Conservation (phyloP, 1,139 yeast species). For the Candida gigantensis region DNA sequence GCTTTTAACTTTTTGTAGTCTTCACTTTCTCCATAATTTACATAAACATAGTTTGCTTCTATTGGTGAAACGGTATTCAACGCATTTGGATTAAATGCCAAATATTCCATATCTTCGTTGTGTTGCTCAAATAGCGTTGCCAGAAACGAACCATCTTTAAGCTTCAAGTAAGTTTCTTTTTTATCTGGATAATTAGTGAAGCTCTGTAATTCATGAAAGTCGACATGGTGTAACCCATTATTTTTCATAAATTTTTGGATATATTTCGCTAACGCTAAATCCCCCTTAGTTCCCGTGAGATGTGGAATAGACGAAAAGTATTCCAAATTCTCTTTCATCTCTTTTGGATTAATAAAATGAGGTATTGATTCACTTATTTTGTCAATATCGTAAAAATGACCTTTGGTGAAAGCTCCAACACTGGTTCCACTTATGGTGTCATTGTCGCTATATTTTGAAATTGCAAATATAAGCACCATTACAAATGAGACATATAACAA, state of each 20-base stretch:
- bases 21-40: conserved; percentile 58
- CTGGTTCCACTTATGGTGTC: conserved; percentile 46
- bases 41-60: conserved; percentile 55
- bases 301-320: conserved; percentile 85
- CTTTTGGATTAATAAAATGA: conserved; percentile 53
- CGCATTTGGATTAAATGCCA: conserved; percentile 72
- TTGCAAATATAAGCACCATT: conserved; percentile 55
- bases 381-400: conserved; percentile 63
- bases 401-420: conserved; percentile 41
- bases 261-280: conserved; percentile 66
- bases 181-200: conserved; percentile 58
- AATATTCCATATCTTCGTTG: conserved; percentile 35
- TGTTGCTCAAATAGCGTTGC: conserved; percentile 40
- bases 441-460: conserved; percentile 56
- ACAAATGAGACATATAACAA: conserved; percentile 68
- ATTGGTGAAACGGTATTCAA: conserved; percentile 47
- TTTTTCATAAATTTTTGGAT: conserved; percentile 57
- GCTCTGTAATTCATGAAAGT: conserved; percentile 51
- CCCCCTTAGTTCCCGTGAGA: conserved; percentile 85
- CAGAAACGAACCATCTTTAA: conserved; percentile 35
- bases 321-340: conserved; percentile 69
- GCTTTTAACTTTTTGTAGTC: conserved; percentile 55
- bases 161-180: conserved; percentile 30
- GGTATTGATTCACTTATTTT: conserved; percentile 51
- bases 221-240: conserved; percentile 56